Base-by-base conservation (phyloP, 192 early-diverging fungal genomes). In the Coemansia sp. region DNA sequence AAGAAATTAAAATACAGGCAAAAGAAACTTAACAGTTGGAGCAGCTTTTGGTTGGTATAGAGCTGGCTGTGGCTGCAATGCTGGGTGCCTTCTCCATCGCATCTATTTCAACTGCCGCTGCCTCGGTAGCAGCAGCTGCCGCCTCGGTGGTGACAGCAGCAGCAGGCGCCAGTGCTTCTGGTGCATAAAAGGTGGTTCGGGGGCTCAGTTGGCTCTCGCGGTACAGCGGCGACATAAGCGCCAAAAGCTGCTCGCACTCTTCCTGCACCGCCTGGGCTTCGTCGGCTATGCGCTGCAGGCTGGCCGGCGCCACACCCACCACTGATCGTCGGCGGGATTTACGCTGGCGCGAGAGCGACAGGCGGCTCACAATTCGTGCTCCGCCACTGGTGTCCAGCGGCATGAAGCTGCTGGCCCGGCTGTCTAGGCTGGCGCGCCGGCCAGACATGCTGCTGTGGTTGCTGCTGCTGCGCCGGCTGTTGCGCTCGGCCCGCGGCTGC, bases 261-360 rank as follows among this genome's bases (percentile, higher is more conserved):
- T 77, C 67, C 30, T 44, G 60, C 15, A 77, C 53, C 3, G 58
- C 47, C 17, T 62, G 55, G 3, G 74, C 74, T 47, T 70, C 67
- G 40, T 66, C 67, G 38, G 67, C 67, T 32, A 77, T 77, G 56
- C 74, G 74, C 52, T 77, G 74, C 10, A 77, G 64, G 17, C 74
- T 77, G 51, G 63, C 74, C 1, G 74, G 74, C 21, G 74, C 74
- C 16, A 66, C 63, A 11, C 67, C 64, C 38, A 77, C 67, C 1
- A 77, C 67, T 9, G 74, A 77, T 64, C 64, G 66, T 53, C 74
- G 74, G 11, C 74, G 74, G 11, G 64, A 26, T 49, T 62, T 66
- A 58, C 74, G 74, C 56, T 70, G 59, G 28, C 56, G 65, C 12
- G 74, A 58, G 18, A 69, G 63, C 40, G 74, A 77, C 43, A 63